A percentile compares a stretch with the other conserved stretches of the same genome.
Conservation (phyloP, 768 basidiomycete genomes). For the Royoungia palumana region DNA sequence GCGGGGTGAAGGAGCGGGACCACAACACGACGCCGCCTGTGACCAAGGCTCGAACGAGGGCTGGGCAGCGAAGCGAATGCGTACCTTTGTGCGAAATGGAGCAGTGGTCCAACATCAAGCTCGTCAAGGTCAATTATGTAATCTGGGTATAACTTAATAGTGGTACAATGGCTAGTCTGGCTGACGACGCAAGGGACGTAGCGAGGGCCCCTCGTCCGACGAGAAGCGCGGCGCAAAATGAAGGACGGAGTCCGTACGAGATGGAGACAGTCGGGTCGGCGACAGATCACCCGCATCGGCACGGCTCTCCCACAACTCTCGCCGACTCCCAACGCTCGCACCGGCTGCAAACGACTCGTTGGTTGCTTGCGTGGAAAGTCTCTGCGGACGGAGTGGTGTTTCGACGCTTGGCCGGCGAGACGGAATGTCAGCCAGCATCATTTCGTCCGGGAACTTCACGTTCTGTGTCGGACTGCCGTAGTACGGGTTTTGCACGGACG, state of each 20-base stretch:
- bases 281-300: conserved; percentile 4
- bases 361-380: conserved; percentile 14
- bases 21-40: conserved; percentile 90
- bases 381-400: conserved; percentile 20
- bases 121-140: too few species aligned
- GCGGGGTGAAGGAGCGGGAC: conserved; percentile 93
- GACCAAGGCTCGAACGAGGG: conserved; percentile 5
- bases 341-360: conserved; percentile 4
- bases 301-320: conserved; percentile 18
- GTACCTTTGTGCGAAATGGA: conserved; percentile 92
- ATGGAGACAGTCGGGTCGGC: conserved; percentile 3
- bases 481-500: conserved; percentile 17
- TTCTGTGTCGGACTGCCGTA: conserved; percentile 1
- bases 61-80: not conserved
- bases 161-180: conserved; percentile 6
- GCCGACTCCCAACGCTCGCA: conserved; percentile 20
- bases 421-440: conserved; percentile 7
- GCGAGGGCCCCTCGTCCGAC: conserved; percentile 12
- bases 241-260: conserved; percentile 2
- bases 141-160: conserved; percentile 11
- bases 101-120: conserved; percentile 97
- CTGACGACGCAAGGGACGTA: conserved; percentile 27
- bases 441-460: conserved; percentile 15
- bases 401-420: conserved; percentile 19
- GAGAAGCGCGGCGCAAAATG: conserved; percentile 16